Evolutionary conservation across 179 eudicot genomes (phyloP).

Genomic region (Silene noctiflora): DNA sequence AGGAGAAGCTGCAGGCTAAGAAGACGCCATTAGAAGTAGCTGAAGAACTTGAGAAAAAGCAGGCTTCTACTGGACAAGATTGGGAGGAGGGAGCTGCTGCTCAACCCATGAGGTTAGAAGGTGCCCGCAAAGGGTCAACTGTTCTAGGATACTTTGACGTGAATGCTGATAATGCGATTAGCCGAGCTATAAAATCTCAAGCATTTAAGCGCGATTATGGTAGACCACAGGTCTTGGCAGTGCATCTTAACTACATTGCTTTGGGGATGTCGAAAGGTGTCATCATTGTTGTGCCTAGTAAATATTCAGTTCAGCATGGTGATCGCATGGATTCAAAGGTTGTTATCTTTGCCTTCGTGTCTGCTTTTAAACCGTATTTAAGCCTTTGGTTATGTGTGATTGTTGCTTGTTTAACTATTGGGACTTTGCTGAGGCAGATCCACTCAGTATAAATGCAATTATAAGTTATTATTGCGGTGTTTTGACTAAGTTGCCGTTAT

Average conservation of each 20-base stretch:
- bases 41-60: constrained; percentile 80
- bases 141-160: constrained; percentile 78
- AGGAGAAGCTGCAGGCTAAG: constrained; percentile 34
- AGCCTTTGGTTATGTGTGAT: constrained; percentile 2
- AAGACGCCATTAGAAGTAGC: constrained; percentile 68
- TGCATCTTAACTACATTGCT: constrained; percentile 75
- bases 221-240: constrained; percentile 64
- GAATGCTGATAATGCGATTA: constrained; percentile 55
- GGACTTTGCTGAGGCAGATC: background rate
- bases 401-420: constrained; percentile 1
- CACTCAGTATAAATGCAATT: background rate
- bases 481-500: background rate
- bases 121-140: constrained; percentile 66
- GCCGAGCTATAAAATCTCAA: constrained; percentile 62
- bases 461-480: background rate
- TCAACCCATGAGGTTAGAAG: constrained; percentile 99
- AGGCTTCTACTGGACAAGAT: constrained; percentile 69
- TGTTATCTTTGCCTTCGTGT: constrained; percentile 16
- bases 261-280: constrained; percentile 83
- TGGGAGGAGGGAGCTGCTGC: constrained; percentile 87
- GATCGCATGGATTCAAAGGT: constrained; percentile 90
- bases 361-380: background rate
- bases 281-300: constrained; percentile 70
- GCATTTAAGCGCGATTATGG: constrained; percentile 77
- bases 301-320: constrained; percentile 64